Evolutionary conservation across 139 green algal species (phyloP), one percentile per base, ranked within the genome.

Genomic region (Asterochloris erici): DNA sequence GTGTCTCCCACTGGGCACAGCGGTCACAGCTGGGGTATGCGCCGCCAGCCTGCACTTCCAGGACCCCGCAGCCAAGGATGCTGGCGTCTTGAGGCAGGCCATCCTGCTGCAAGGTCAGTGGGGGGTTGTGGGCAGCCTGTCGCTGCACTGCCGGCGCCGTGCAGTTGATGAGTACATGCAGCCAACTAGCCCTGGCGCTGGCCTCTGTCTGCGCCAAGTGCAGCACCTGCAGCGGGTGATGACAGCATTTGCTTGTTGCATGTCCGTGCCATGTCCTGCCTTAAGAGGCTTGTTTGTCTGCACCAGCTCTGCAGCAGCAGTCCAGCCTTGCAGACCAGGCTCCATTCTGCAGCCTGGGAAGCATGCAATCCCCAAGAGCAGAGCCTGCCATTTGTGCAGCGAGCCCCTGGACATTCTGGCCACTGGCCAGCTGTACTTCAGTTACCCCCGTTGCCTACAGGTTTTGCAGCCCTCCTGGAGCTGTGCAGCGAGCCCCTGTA

Each of bases 401-500:
- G n/a, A n/a, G n/a, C n/a, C n/a, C n/a, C n/a, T n/a, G n/a, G n/a
- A n/a, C n/a, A n/a, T n/a, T n/a, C n/a, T n/a, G n/a, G n/a, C n/a
- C n/a, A n/a, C n/a, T n/a, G n/a, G 38, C 4, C 17, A 71, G 19
- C 21, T 71, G 66, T 77, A 10, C 24, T 9, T 77, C 63, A 10
- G 2, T 16, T 21, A 77, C 1, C 71, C 71, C 21, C 4, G 11
- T 17, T 47, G 24, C 23, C 62, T 68, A 16, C 85, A 93, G 93
- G 91, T 26, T 15, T 89, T 12, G 94, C 92, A 9, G 90, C 90
- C 0, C 54, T 95, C 19, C 0, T 95, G 47, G 92, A 97, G 87
- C 85, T 96, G 28, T 63, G 85, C 9, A 83, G 84, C 4, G 93
- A 96, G 86, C 94, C 94, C 12, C 83, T 96, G 9, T 96, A 96